Evolutionary conservation across 176 grass and related monocot species (phyloP).

Genomic region (Triticum dicoccoides): DNA sequence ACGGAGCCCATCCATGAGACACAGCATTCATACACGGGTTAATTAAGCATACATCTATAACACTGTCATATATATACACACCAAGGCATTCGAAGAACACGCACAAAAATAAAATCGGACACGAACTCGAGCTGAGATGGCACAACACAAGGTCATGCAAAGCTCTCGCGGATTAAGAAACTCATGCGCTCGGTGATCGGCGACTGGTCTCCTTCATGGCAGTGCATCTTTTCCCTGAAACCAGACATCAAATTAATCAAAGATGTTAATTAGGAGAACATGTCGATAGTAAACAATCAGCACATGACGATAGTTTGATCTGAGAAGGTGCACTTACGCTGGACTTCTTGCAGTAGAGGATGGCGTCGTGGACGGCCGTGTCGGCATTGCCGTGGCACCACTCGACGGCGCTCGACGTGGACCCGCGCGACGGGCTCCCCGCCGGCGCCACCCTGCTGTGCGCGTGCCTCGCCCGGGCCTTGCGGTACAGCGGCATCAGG

Average conservation of each 20-base stretch:
- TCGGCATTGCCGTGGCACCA: slow-evolving; percentile 82
- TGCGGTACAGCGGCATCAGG: slow-evolving; percentile 71
- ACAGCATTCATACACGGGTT: neutral
- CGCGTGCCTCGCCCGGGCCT: slow-evolving; percentile 34
- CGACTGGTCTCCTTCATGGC: neutral
- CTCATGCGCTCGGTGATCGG: neutral
- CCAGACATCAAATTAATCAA: neutral
- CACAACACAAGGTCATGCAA: neutral
- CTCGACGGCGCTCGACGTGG: slow-evolving; percentile 38
- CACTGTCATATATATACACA: neutral
- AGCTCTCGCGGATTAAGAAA: neutral
- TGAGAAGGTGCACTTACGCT: slow-evolving; percentile 40
- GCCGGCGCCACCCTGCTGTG: slow-evolving; percentile 8
- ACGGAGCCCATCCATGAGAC: neutral
- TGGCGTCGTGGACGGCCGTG: slow-evolving; percentile 82
- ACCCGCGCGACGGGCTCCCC: slow-evolving; percentile 31
- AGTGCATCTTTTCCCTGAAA: slow-evolving; percentile 55
- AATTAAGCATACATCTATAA: neutral
- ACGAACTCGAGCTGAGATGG: neutral
- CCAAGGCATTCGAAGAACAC: neutral
- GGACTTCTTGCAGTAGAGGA: slow-evolving; percentile 97
- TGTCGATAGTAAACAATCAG: neutral
- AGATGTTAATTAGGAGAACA: neutral
- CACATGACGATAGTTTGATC: neutral
- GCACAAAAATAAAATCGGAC: neutral